A percentile compares a stretch with the other conserved stretches of the same genome.
phyloP scores from a whole-genome alignment of 2,329 filamentous ascomycete genomes.

The Cladosporium sp. region DNA sequence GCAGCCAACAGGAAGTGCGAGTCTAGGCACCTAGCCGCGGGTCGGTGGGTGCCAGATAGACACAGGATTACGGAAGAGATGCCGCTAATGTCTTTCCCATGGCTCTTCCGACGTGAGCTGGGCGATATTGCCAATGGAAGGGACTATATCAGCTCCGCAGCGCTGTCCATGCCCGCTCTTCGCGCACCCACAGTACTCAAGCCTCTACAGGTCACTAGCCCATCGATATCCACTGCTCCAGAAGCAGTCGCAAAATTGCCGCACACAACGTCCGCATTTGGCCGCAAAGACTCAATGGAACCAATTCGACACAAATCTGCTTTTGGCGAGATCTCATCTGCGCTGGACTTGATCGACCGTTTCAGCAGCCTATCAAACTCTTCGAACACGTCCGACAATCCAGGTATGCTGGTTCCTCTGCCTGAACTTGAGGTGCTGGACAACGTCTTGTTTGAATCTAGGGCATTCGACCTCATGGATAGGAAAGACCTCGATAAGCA shows the following conservation, averaged over 20 bases:
- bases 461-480: background rate
- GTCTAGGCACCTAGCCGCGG: constrained; percentile 37
- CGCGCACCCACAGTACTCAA: background rate
- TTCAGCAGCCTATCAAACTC: background rate
- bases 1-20: constrained; percentile 53
- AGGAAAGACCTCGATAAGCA: background rate
- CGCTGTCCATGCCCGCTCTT: background rate
- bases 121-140: constrained; percentile 59
- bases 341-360: background rate
- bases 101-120: constrained; percentile 75
- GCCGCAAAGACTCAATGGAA: background rate
- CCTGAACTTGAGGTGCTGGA: background rate
- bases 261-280: too few relatives aligned
- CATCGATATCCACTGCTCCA: background rate
- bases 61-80: constrained; percentile 49
- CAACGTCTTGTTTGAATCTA: background rate
- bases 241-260: background rate
- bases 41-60: constrained; percentile 33
- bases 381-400: background rate
- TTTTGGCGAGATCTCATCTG: background rate
- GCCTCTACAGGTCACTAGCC: background rate
- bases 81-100: constrained; percentile 90
- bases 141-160: background rate
- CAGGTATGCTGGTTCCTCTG: background rate
- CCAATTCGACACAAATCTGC: background rate